phyloP scores from a whole-genome alignment of 768 basidiomycete species.

The Lactarius psammicola region DNA sequence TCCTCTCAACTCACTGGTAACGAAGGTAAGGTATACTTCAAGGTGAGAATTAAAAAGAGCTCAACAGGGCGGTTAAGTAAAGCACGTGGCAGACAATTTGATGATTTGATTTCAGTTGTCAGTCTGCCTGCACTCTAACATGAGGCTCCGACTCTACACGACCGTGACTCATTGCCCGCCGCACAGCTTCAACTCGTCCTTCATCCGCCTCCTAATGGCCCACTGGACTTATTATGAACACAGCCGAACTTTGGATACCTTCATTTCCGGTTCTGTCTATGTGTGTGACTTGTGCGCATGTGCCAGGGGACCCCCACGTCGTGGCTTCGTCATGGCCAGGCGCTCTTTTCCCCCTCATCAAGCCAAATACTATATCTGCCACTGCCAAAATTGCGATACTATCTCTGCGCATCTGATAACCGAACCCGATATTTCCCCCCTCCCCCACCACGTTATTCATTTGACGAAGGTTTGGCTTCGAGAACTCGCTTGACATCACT shows the following conservation, averaged over 20 bases:
- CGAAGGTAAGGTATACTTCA: slow-evolving; percentile 3
- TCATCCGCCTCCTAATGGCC: neutral
- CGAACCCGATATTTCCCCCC: slow-evolving; percentile 7
- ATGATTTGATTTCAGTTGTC: neutral
- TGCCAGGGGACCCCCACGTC: slow-evolving; percentile 23
- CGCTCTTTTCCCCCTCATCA: slow-evolving; percentile 14
- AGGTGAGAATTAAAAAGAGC: no score
- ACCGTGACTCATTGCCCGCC: neutral
- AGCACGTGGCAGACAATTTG: slow-evolving; percentile 19
- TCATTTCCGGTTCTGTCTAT: slow-evolving; percentile 18
- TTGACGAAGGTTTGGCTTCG: no score
- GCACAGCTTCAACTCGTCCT: slow-evolving; percentile 9
- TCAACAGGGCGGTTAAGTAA: neutral
- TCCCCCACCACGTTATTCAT: slow-evolving; percentile 7
- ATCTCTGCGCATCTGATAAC: slow-evolving; percentile 23
- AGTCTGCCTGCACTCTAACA: slow-evolving; percentile 15
- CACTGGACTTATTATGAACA: neutral
- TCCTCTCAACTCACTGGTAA: slow-evolving; percentile 14
- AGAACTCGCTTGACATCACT: slow-evolving; percentile 38
- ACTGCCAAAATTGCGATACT: slow-evolving; percentile 20
- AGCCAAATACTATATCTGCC: slow-evolving; percentile 13
- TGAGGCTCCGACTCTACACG: slow-evolving; percentile 7
- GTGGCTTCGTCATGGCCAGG: slow-evolving; percentile 19
- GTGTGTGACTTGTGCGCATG: slow-evolving; percentile 23
- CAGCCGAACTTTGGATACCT: slow-evolving; percentile 3